Evolutionary conservation across 202 grass and related monocot species (phyloP), one percentile per base, ranked within the genome.

Genomic region (Setaria viridis): DNA sequence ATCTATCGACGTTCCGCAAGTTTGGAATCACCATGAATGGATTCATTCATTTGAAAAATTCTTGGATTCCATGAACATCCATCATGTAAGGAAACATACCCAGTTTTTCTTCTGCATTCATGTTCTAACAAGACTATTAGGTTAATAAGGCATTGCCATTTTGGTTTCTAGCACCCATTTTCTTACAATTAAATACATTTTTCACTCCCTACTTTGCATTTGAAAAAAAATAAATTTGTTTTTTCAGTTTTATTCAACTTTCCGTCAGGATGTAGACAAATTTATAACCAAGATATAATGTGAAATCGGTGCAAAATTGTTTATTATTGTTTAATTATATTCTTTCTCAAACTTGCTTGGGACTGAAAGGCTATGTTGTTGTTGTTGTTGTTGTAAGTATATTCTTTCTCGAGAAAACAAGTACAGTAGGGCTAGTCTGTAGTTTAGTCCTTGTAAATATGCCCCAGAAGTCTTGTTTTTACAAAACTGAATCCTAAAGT

Each of bases 11-110:
- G 83, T 99, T 82, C 93, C 96, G 66, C 91, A 80, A 84, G 90
- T 95, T 75, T 99, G 93, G 93, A 99, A 91, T 92, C 88, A 99
- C 72, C 87, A 86, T 30, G 96, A 99, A 74, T 99, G 93, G 96
- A 88, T 95, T 91, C 90, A 95, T 85, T 87, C 90, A 65, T 99
- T 99, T 87, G 96, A 99, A 79, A 98, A 95, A 29, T 99, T 99
- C 65, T 85, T 99, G 86, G 96, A 99, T 75, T 91, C 89, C 29
- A 81, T 99, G 85, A 95, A 92, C 68, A 87, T 94, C 83, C 93
- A 99, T 86, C 93, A 95, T 92, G 96, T 99, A 94, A 95, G 78
- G 10, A 87, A 85, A 67, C 60, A 58, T 14, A 80, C 16, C 58
- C 2, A 11, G 49, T 66, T 79, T 82, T 79, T 16, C 30, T 35